phyloP scores from a whole-genome alignment of 2,329 filamentous ascomycete species.

The Stagonosporopsis tanaceti region DNA sequence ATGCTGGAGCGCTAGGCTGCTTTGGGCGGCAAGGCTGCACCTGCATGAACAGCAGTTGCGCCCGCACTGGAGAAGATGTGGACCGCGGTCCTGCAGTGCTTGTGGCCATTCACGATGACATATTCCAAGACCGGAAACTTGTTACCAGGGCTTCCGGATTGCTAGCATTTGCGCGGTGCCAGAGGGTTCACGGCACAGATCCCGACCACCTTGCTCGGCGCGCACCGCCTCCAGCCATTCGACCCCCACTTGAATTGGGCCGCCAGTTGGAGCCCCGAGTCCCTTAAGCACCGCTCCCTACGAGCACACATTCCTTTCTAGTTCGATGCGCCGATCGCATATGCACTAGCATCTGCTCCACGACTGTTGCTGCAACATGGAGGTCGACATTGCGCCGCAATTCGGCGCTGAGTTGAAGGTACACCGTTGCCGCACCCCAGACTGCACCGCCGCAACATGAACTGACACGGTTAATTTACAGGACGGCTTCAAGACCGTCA shows the following conservation, averaged over 20 bases:
- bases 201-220: conserved; percentile 35
- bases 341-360: conserved; percentile 25
- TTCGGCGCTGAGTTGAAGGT: conserved; percentile 97
- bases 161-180: conserved; percentile 10
- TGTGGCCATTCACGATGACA: neutral
- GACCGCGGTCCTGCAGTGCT: neutral
- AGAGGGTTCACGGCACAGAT: conserved; percentile 26
- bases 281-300: conserved; percentile 28
- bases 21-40: conserved; percentile 27
- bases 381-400: conserved; percentile 81
- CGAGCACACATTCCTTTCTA: conserved; percentile 16
- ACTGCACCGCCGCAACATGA: conserved; percentile 27
- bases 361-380: conserved; percentile 63
- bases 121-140: neutral
- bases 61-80: conserved; percentile 9
- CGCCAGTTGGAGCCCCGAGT: conserved; percentile 35
- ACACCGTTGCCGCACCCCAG: conserved; percentile 37
- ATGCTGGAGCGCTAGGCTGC: conserved; percentile 35
- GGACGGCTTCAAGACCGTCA: conserved; percentile 97
- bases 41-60: conserved; percentile 34
- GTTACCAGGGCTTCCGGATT: neutral
- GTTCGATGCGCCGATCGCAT: conserved; percentile 31
- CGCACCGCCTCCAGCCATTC: conserved; percentile 38
- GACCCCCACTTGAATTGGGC: conserved; percentile 41
- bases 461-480: conserved; percentile 53